Conservation (phyloP, 2,329 filamentous ascomycete genomes). For the Claviceps cyperi region DNA sequence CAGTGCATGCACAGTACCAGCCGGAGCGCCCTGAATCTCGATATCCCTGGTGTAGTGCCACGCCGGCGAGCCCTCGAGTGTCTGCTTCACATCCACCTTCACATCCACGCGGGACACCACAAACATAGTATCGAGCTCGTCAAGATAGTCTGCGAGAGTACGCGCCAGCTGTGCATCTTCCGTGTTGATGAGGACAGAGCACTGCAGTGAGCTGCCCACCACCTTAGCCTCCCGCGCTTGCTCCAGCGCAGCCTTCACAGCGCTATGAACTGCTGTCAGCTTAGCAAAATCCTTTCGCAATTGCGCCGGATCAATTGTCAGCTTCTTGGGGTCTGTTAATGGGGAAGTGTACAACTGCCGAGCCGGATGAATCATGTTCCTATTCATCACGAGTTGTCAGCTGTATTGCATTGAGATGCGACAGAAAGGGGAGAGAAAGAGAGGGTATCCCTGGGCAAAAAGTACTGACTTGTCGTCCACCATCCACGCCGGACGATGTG, state of each 20-base stretch:
- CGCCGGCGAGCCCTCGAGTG: conserved; percentile 13
- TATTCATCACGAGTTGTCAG: conserved; percentile 5
- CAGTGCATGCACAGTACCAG: conserved; percentile 28
- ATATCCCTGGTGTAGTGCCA: conserved; percentile 31
- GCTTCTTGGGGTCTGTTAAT: conserved; percentile 24
- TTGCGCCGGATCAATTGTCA: conserved; percentile 22
- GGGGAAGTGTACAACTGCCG: conserved; percentile 32
- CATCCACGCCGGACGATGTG: conserved; percentile 54
- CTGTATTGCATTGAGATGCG: not conserved
- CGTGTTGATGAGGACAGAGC: conserved; percentile 45
- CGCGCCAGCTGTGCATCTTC: conserved; percentile 20
- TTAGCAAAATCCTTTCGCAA: conserved; percentile 29
- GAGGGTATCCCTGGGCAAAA: not conserved
- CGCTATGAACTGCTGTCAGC: conserved; percentile 43
- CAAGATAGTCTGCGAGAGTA: conserved; percentile 24
- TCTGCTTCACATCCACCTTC: conserved; percentile 35
- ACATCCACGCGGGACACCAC: conserved; percentile 52
- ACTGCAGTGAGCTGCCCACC: conserved; percentile 70
- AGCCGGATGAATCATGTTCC: conserved; percentile 24
- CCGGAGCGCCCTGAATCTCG: conserved; percentile 21
- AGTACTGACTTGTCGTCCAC: conserved; percentile 29
- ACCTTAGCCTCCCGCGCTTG: conserved; percentile 53
- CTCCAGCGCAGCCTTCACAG: conserved; percentile 66
- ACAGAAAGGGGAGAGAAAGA: conserved; percentile 5
- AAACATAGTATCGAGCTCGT: conserved; percentile 49